Conservation (phyloP, 2,329 filamentous ascomycete species). For the Bipolaris zeicola region DNA sequence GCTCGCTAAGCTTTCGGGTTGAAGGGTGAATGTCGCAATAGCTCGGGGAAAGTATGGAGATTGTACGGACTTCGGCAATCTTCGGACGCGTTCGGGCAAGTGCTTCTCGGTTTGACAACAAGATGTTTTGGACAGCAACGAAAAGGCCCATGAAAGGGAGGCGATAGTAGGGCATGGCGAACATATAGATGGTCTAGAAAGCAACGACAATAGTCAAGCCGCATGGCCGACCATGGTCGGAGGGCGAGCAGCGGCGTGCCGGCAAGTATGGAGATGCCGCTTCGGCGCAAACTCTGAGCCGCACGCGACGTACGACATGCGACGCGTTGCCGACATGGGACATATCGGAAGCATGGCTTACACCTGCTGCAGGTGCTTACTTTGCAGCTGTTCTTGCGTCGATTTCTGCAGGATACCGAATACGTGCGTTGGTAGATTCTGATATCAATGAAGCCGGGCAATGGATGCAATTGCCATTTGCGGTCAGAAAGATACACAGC, state of each 20-base stretch:
- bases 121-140: neutral
- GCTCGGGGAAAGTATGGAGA: constrained; percentile 22
- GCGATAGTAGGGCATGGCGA: neutral
- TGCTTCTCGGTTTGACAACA: neutral
- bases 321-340: constrained; percentile 17
- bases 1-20: neutral
- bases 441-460: neutral
- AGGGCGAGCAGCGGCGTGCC: constrained; percentile 13
- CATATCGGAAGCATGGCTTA: constrained; percentile 21
- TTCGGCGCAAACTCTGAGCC: constrained; percentile 28
- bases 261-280: constrained; percentile 35
- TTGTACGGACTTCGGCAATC: constrained; percentile 19
- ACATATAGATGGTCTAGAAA: neutral
- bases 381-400: constrained; percentile 12
- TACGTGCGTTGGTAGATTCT: neutral
- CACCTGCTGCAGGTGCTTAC: constrained; percentile 18
- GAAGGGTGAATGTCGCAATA: constrained; percentile 7
- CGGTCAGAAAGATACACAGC: neutral
- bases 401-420: constrained; percentile 2
- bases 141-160: neutral
- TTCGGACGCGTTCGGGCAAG: constrained; percentile 21
- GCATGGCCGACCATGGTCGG: neutral
- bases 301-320: constrained; percentile 21
- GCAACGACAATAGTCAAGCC: neutral
- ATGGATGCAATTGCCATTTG: neutral